Conservation (phyloP, 1,139 yeast species). For the Saccharomyces hybrid region DNA sequence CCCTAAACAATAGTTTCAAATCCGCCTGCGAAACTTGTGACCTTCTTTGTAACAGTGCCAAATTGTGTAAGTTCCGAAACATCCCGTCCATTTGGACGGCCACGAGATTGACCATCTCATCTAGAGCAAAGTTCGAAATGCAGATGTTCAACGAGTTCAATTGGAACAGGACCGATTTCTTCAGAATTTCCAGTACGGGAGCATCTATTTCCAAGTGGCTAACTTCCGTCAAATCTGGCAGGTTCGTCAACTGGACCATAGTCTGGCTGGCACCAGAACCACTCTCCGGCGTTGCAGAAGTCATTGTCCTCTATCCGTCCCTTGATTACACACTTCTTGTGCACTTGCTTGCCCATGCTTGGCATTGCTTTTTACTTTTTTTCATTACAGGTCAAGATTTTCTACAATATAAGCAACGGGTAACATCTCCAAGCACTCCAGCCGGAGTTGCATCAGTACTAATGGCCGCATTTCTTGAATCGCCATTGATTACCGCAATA, state of each 20-base stretch:
- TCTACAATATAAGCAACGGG: not conserved
- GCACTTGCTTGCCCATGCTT: not conserved
- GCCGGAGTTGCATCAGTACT: not conserved
- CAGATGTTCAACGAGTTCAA: constrained; percentile 35
- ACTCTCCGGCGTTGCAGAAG: not conserved
- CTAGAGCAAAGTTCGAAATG: constrained; percentile 39
- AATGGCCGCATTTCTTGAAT: not conserved
- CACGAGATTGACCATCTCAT: constrained; percentile 42
- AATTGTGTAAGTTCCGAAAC: constrained; percentile 41
- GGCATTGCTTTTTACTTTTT: not conserved
- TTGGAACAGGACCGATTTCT: constrained; percentile 32
- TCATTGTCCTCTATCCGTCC: not conserved
- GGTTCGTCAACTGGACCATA: not conserved
- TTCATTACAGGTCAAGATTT: not conserved
- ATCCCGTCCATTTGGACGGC: constrained; percentile 45
- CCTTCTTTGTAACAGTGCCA: constrained; percentile 65
- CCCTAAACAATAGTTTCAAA: constrained; percentile 42
- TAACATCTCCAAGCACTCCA: not conserved
- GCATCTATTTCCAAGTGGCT: constrained; percentile 7
- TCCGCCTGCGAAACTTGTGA: constrained; percentile 53
- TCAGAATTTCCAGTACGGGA: constrained; percentile 18
- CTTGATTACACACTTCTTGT: not conserved
- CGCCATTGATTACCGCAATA: not conserved
- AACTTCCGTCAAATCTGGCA: constrained; percentile 6
- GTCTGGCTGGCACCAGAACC: not conserved